Percentiles rank a stretch among this genome's conserved stretches.
These are phyloP conservation scores for Trichoderma arundinaceum DNA, from an alignment of 2,329 filamentous ascomycete species.

Conservation along the genomic window DNA sequence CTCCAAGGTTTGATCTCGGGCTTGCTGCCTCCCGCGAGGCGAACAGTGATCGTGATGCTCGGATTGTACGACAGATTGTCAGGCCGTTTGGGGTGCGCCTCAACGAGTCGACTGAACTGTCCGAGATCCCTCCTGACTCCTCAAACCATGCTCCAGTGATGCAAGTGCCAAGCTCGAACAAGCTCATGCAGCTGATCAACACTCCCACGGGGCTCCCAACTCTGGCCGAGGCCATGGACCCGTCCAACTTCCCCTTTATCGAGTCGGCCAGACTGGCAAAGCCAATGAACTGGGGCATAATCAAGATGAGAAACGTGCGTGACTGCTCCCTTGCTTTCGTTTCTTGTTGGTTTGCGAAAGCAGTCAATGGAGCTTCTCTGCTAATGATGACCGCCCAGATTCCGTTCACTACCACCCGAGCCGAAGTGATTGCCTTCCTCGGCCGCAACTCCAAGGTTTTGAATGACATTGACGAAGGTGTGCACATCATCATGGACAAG, in stretches of 20 bases:
- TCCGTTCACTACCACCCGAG: constrained; percentile 58
- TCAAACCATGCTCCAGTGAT: neutral
- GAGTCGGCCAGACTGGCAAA: constrained; percentile 45
- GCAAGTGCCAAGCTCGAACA: constrained; percentile 42
- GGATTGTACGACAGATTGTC: constrained; percentile 21
- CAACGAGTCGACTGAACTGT: neutral
- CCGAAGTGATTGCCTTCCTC: constrained; percentile 64
- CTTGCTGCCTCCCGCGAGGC: neutral
- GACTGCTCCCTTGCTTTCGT: neutral
- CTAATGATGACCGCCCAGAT: constrained; percentile 49
- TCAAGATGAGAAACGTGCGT: constrained; percentile 59
- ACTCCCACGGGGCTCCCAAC: constrained; percentile 45
- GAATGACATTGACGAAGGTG: constrained; percentile 59
- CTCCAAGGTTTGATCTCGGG: constrained; percentile 47
- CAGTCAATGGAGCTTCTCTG: neutral
- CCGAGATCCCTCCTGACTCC: constrained; percentile 13
- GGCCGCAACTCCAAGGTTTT: constrained; percentile 63
- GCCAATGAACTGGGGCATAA: constrained; percentile 49
- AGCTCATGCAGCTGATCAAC: constrained; percentile 47
- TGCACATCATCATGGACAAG: constrained; percentile 71
- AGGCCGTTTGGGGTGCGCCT: constrained; percentile 11
- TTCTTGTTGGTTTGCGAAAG: neutral
- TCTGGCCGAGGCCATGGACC: constrained; percentile 45
- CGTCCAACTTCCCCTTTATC: constrained; percentile 54
- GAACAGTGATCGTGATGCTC: neutral